Evolutionary conservation across 352 stramenopile species (phyloP), one percentile per base, ranked within the genome.

Genomic region (Phytophthora kernoviae): DNA sequence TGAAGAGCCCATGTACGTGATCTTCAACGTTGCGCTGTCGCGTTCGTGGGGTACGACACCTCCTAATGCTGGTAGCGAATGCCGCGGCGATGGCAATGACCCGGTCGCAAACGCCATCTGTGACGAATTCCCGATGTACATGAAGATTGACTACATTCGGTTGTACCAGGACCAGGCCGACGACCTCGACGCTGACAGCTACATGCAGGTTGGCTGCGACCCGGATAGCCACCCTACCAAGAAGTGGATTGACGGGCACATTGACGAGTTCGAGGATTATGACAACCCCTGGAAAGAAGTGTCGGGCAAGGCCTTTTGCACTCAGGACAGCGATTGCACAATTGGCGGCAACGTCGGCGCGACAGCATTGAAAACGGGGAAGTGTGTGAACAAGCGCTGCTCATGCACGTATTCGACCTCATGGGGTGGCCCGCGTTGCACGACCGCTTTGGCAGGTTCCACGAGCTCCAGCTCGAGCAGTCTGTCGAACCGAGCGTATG

Each of bases 61-160:
- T 26, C 79, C 79, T 2, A 88, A 88, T 36, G 27, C 72, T 15
- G 62, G 64, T 1, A 45, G 50, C 2, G 65, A 70, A 15, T 82
- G 78, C 18, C 77, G 80, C 21, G 78, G 79, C 20, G 72, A 89
- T 27, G 81, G 77, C 6, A 78, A 76, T 1, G 53, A 81, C 21
- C 48, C 66, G 0, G 59, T 78, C 20, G 52, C 55, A 10, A 90
- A 89, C 45, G 79, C 75, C 27, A 87, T 90, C 39, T 96, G 87
- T 58, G 77, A 93, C 43, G 70, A 57, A 24, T 91, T 96, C 65
- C 84, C 81, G 0, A 89, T 89, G 75, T 84, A 84, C 70, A 93
- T 93, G 75, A 83, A 94, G 68, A 85, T 97, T 61, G 87, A 97
- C 67, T 93, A 94, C 70, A 79, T 97, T 17, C 83, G 89, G 8